Evolutionary conservation across 768 basidiomycete genomes (phyloP).

Genomic region (Leccinellum albellum): DNA sequence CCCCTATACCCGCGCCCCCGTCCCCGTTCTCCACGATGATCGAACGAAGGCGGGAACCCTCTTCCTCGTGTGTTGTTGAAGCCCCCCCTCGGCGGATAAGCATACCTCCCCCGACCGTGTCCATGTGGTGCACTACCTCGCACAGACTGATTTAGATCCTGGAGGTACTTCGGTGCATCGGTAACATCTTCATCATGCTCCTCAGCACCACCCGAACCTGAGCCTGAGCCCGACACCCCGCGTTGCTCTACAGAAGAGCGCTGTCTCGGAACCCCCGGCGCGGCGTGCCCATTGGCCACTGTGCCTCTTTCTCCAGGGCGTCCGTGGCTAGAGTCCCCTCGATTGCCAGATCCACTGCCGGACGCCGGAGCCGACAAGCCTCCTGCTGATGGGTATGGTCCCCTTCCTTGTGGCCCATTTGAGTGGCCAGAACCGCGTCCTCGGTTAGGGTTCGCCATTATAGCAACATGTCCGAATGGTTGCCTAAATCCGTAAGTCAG

Average conservation of each 20-base stretch:
- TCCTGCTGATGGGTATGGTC: constrained; percentile 11
- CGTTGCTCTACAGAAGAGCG: not conserved
- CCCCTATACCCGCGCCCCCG: constrained; percentile 32
- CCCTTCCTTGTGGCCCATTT: constrained; percentile 7
- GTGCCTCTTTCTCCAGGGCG: constrained; percentile 5
- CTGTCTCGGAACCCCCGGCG: not conserved
- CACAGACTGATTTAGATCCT: constrained; percentile 9
- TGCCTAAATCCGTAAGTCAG: constrained; percentile 15
- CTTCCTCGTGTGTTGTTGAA: constrained; percentile 29
- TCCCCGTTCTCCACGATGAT: constrained; percentile 31
- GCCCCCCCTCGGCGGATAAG: constrained; percentile 20
- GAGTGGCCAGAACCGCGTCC: constrained; percentile 29
- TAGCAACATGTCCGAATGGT: constrained; percentile 51
- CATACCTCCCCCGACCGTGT: constrained; percentile 33
- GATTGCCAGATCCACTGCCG: not conserved
- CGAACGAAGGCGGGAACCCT: constrained; percentile 25
- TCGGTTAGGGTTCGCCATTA: constrained; percentile 74
- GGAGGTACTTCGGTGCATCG: not conserved
- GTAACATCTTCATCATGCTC: constrained; percentile 4
- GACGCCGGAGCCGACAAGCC: not conserved
- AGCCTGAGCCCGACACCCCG: not conserved
- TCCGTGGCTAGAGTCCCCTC: constrained; percentile 1
- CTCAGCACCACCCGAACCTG: not conserved
- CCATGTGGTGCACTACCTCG: constrained; percentile 30
- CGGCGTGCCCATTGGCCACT: constrained; percentile 5